Base-by-base conservation (phyloP, 2,329 filamentous ascomycete species). In the Escovopsis sp. region DNA sequence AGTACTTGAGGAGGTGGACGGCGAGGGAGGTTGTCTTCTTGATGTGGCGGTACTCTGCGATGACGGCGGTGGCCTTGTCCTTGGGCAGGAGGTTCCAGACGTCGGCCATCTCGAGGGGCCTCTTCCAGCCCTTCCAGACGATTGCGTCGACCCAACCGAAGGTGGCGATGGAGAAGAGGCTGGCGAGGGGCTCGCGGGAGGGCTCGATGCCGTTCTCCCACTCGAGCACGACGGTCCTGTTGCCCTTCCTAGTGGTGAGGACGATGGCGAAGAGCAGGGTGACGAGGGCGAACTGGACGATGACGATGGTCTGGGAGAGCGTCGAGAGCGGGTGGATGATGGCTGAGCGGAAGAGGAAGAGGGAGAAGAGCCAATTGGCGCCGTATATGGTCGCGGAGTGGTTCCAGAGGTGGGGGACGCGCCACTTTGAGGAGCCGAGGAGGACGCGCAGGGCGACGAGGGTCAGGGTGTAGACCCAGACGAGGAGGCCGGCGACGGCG, bases 121-220 rank as follows among this genome's bases (percentile, higher is more conserved):
- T 79, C 57, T 78, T 82, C 69, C 88, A 96, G 12, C 91, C 91
- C 50, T 82, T 79, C 77, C 81, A 87, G 35, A 98, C 80, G 49
- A 98, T 82, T 1, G 79, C 64, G 59, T 96, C 88, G 15, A 95
- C 77, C 91, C 91, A 98, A 15, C 76, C 69, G 57, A 95, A 98
- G 2, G 86, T 91, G 16, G 79, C 79, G 36, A 93, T 68, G 2
- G 91, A 96, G 47, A 96, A 76, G 7, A 96, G 64, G 57, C 89
- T 96, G 1, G 91, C 87, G 32, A 85, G 70, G 7, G 87, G 85
- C 58, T 98, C 88, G 47, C 74, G 78, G 3, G 88, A 89, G 15
- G 91, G 91, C 54, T 89, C 77, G 40, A 98, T 75, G 29, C 81
- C 82, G 46, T 84, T 85, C 60, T 95, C 88, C 68, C 88, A 88